Conservation (phyloP, 164 flowering plant species). For the Magnolia changhungtana region DNA sequence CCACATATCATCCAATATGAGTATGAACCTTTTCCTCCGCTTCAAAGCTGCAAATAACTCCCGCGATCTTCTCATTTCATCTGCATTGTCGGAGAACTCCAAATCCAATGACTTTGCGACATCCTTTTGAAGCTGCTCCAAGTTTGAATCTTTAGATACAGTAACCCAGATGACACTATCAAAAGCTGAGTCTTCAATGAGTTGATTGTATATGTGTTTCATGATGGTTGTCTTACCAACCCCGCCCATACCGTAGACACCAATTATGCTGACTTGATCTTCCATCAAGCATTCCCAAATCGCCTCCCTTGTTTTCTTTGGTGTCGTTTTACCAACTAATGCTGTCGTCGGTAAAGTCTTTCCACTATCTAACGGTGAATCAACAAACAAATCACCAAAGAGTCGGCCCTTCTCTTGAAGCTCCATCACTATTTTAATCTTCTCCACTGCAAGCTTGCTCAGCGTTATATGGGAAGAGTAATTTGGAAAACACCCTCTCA, state of each 20-base stretch:
- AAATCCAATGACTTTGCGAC: constrained; percentile 6
- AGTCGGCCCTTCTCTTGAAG: constrained; percentile 8
- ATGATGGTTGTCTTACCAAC: constrained; percentile 20
- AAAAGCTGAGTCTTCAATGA: background rate
- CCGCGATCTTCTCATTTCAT: background rate
- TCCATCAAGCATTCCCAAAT: constrained; percentile 4
- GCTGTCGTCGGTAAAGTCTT: background rate
- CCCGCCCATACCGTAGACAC: constrained; percentile 18
- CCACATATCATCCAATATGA: constrained; percentile 14
- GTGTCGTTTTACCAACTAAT: background rate
- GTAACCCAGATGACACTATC: constrained; percentile 6
- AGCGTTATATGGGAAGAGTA: background rate
- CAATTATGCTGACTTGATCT: constrained; percentile 3
- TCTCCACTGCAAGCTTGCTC: background rate
- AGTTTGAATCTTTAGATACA: constrained; percentile 5
- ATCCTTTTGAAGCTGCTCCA: background rate
- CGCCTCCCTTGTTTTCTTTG: background rate
- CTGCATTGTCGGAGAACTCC: background rate
- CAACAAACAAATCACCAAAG: constrained; percentile 1
- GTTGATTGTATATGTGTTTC: constrained; percentile 10
- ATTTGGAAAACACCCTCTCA: constrained; percentile 4
- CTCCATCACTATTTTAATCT: background rate
- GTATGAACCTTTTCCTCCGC: constrained; percentile 8
- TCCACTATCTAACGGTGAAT: background rate
- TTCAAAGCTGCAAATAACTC: constrained; percentile 2